Evolutionary conservation across 495 filamentous ascomycete genomes (phyloP).

Genomic region (Podospora bellae-mahoneyi): DNA sequence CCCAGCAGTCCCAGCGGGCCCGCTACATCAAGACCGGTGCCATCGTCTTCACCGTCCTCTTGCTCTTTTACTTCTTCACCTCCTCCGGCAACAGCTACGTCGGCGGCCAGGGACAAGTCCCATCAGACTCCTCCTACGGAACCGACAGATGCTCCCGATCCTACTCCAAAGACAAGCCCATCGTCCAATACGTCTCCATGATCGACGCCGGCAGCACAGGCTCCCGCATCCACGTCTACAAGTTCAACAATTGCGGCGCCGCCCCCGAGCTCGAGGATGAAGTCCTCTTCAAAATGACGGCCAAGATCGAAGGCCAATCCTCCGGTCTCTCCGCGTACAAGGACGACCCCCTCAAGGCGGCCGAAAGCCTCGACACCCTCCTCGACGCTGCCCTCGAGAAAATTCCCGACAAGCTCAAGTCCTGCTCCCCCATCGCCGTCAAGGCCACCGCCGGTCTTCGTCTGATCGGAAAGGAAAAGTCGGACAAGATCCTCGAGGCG

Average conservation of each 20-base stretch:
- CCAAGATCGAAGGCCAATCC: slow-evolving; percentile 66
- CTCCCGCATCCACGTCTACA: slow-evolving; percentile 96
- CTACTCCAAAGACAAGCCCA: slow-evolving; percentile 76
- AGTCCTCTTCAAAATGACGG: slow-evolving; percentile 77
- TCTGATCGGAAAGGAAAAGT: slow-evolving; percentile 76
- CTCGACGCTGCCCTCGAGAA: slow-evolving; percentile 77
- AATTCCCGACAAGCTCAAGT: slow-evolving; percentile 82
- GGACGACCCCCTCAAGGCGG: slow-evolving; percentile 79
- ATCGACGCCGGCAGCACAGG: slow-evolving; percentile 97
- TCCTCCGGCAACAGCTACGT: slow-evolving; percentile 51
- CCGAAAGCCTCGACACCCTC: slow-evolving; percentile 81
- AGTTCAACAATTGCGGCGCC: slow-evolving; percentile 96
- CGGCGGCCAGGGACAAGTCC: slow-evolving; percentile 46
- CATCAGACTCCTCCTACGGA: slow-evolving; percentile 56
- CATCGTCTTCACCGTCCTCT: slow-evolving; percentile 67
- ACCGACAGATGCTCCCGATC: slow-evolving; percentile 77
- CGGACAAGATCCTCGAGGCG: slow-evolving; percentile 76
- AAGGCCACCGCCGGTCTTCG: slow-evolving; percentile 95
- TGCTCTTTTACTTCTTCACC: slow-evolving; percentile 72
- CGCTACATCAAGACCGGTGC: slow-evolving; percentile 80
- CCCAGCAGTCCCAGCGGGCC: slow-evolving; percentile 69
- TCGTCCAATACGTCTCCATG: slow-evolving; percentile 97
- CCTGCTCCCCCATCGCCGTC: slow-evolving; percentile 86
- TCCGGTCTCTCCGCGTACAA: slow-evolving; percentile 83
- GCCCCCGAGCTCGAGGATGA: slow-evolving; percentile 94